Evolutionary conservation across 2,329 filamentous ascomycete genomes (phyloP).

Genomic region (Hypoxylon sp.): DNA sequence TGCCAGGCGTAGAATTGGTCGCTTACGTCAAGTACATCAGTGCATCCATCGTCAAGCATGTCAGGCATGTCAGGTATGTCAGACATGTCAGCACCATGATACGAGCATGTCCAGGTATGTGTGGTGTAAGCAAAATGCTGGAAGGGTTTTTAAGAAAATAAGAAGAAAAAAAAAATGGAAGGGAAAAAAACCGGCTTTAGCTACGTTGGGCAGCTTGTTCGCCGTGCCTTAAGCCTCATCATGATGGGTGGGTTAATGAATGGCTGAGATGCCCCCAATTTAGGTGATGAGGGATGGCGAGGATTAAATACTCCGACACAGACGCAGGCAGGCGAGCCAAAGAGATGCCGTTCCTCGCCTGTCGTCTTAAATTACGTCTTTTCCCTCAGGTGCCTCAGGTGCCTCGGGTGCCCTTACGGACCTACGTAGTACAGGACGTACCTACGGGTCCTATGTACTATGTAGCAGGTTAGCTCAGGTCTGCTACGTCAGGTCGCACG

Average conservation of each 20-base stretch:
- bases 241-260: slow-evolving; percentile 7
- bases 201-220: slow-evolving; percentile 41
- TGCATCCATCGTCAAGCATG: not conserved
- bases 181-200: slow-evolving; percentile 32
- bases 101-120: slow-evolving; percentile 16
- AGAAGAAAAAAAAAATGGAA: too few relatives aligned
- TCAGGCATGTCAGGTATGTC: not conserved
- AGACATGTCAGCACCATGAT: not conserved
- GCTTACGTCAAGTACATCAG: not conserved
- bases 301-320: slow-evolving; percentile 45
- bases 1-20: not conserved
- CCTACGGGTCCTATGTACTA: too few relatives aligned
- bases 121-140: slow-evolving; percentile 22
- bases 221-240: slow-evolving; percentile 38
- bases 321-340: too few relatives aligned
- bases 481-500: too few relatives aligned
- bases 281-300: slow-evolving; percentile 28
- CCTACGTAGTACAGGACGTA: too few relatives aligned
- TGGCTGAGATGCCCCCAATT: not conserved
- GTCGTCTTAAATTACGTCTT: slow-evolving; percentile 32
- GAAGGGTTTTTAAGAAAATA: too few relatives aligned
- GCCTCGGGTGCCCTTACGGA: slow-evolving; percentile 14
- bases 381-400: too few relatives aligned
- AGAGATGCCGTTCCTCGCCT: slow-evolving; percentile 37
- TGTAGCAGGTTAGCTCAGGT: too few relatives aligned